Evolutionary conservation across 768 basidiomycete species (phyloP), one percentile per base, ranked within the genome.

Genomic region (Kwoniella heveanensis): DNA sequence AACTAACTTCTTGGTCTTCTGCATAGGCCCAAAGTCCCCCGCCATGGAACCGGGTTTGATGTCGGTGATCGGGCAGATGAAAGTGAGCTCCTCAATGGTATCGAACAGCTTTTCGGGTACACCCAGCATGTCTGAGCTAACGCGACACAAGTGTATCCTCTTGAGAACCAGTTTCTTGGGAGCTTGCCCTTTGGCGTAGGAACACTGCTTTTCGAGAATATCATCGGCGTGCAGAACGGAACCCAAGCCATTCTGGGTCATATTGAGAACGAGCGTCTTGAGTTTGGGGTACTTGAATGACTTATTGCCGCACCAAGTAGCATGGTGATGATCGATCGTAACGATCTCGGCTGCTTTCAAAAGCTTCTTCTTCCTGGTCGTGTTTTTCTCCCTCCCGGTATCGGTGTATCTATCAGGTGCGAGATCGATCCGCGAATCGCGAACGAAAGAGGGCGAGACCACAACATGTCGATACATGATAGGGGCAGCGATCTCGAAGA

Each of bases 261-360:
- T 46, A n/a, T 26, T 21, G 5, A 57, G 24, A 13, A 57, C 56
- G 17, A 57, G 29, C n/a, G 44, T 57, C 24, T 57, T 48, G 44
- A 57, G 56, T 3, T 57, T 47, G 13, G 56, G 57, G 49, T 58
- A 58, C 25, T 58, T 58, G 48, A 58, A 58, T 9, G 57, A 30
- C 27, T 58, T 58, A 12, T 58, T 30, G 10, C 47, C 47, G 25
- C 57, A 58, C 57, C 57, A 58, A n/a, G 46, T 49, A 9, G 57
- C 47, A 36, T 58, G 57, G 27, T 58, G 57, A 2, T 1, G 3
- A 29, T 58, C 57, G 47, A 58, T 32, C 15, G 44, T 50, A 0
- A 58, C 57, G 2, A 58, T 24, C 27, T 58, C 29, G 32, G 57
- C 57, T 8, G n/a, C 32, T 26, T 36, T 58, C 19, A 58, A 47